Evolutionary conservation across 352 stramenopile genomes (phyloP).

Genomic region (Elongisporangium prolatum): DNA sequence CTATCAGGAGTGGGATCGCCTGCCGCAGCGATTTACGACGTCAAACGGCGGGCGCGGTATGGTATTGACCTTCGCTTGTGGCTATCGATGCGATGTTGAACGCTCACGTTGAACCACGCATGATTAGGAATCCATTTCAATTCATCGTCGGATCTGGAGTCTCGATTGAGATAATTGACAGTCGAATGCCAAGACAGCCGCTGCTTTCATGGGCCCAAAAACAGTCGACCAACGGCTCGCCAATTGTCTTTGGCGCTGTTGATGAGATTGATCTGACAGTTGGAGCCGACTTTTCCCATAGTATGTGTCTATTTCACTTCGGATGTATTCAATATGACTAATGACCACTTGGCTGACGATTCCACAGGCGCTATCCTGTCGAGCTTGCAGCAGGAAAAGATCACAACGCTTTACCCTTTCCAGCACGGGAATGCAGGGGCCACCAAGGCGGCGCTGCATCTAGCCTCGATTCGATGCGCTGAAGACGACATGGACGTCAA

Average conservation of each 20-base stretch:
- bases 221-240: slow-evolving; percentile 3
- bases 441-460: slow-evolving; percentile 20
- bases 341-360: background rate
- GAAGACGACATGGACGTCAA: slow-evolving; percentile 26
- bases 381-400: slow-evolving; percentile 27
- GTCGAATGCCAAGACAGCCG: slow-evolving; percentile 50
- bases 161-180: slow-evolving; percentile 67
- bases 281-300: slow-evolving; percentile 20
- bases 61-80: background rate
- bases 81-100: background rate
- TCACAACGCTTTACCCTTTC: slow-evolving; percentile 43
- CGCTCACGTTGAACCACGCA: background rate
- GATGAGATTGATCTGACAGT: slow-evolving; percentile 37
- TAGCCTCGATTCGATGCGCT: slow-evolving; percentile 24
- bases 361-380: slow-evolving; percentile 35
- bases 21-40: slow-evolving; percentile 48
- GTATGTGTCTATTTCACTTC: slow-evolving; percentile 11
- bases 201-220: slow-evolving; percentile 59
- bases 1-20: slow-evolving; percentile 25
- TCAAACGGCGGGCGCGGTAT: slow-evolving; percentile 62
- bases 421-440: slow-evolving; percentile 18
- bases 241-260: slow-evolving; percentile 31
- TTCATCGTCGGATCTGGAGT: slow-evolving; percentile 58
- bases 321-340: background rate
- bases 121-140: slow-evolving; percentile 57